phyloP scores from a whole-genome alignment of 495 filamentous ascomycete species.

The Neurospora tetraspora region DNA sequence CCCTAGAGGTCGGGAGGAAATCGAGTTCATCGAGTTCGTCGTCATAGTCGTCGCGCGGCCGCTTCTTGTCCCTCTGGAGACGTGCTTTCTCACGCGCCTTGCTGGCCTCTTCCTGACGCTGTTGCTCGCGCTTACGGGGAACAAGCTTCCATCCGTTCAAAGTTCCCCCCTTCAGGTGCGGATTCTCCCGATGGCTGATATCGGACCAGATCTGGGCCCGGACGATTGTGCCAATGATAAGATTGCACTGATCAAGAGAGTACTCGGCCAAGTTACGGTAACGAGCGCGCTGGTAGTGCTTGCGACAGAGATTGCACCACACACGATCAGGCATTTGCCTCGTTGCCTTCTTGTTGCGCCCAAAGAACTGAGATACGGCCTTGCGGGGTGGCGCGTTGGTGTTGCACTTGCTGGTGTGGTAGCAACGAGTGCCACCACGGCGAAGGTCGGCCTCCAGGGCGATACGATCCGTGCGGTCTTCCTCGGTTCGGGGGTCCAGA shows the following conservation, averaged over 20 bases:
- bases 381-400: slow-evolving; percentile 52
- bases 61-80: slow-evolving; percentile 11
- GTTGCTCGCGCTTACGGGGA: slow-evolving; percentile 45
- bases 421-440: slow-evolving; percentile 12
- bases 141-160: slow-evolving; percentile 34
- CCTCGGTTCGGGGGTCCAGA: not conserved
- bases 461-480: not conserved
- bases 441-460: not conserved
- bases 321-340: slow-evolving; percentile 51
- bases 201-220: slow-evolving; percentile 53
- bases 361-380: slow-evolving; percentile 74
- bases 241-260: slow-evolving; percentile 46
- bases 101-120: slow-evolving; percentile 25
- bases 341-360: slow-evolving; percentile 75
- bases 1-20: slow-evolving; percentile 12
- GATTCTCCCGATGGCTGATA: slow-evolving; percentile 12
- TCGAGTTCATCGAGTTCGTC: slow-evolving; percentile 16
- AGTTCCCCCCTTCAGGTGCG: slow-evolving; percentile 3
- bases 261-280: slow-evolving; percentile 56
- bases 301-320: slow-evolving; percentile 69
- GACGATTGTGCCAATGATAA: slow-evolving; percentile 48
- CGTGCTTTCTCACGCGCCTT: slow-evolving; percentile 16
- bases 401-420: slow-evolving; percentile 35
- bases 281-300: slow-evolving; percentile 71
- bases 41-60: slow-evolving; percentile 14